Conservation (phyloP, 768 basidiomycete genomes). For the Hypholoma fasciculare region DNA sequence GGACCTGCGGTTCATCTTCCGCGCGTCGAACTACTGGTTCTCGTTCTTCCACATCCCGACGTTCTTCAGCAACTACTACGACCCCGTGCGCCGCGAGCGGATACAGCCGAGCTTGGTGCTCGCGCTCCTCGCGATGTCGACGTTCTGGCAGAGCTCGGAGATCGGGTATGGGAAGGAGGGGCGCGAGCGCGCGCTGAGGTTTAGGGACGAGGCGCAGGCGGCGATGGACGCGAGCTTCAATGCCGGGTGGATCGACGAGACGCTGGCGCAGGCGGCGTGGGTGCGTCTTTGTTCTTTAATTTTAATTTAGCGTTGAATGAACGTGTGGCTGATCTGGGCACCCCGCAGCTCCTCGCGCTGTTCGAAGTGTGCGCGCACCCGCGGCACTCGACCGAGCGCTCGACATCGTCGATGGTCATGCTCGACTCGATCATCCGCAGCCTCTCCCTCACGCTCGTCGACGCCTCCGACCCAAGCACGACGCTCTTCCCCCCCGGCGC, state of each 20-base stretch:
- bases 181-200: conserved; percentile 54
- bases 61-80: conserved; percentile 60
- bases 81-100: conserved; percentile 49
- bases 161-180: conserved; percentile 49
- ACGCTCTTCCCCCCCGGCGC: conserved; percentile 47
- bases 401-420: conserved; percentile 55
- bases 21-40: conserved; percentile 68
- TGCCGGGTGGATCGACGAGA: conserved; percentile 72
- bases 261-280: conserved; percentile 76
- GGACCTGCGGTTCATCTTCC: conserved; percentile 68
- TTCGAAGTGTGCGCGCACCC: conserved; percentile 78
- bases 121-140: conserved; percentile 63
- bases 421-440: conserved; percentile 70
- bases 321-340: background rate
- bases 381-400: conserved; percentile 50
- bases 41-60: conserved; percentile 72
- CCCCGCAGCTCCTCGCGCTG: conserved; percentile 58
- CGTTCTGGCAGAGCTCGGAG: conserved; percentile 71
- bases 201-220: conserved; percentile 68
- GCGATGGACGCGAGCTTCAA: conserved; percentile 72
- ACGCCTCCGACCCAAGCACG: conserved; percentile 53
- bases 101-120: conserved; percentile 72
- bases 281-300: conserved; percentile 35
- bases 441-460: conserved; percentile 59
- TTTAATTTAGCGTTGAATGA: too few relatives aligned